These are phyloP conservation scores for Codiaeum variegatum DNA, from an alignment of 441 rosid genomes.

Conservation along the genomic window DNA sequence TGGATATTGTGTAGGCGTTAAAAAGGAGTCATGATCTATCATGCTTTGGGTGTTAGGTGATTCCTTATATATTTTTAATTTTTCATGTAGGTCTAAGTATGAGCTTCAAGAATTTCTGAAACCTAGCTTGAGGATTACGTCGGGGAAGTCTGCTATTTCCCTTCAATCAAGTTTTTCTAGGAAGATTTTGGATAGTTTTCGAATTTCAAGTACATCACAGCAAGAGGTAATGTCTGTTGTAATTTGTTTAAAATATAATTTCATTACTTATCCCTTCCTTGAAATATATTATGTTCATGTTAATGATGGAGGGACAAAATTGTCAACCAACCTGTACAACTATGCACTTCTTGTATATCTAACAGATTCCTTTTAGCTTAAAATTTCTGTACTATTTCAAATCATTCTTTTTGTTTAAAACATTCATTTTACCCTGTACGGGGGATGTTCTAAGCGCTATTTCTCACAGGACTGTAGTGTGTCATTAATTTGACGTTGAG, in stretches of 20 bases:
- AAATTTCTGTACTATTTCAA: background rate
- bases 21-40: background rate
- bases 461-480: background rate
- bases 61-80: slow-evolving; percentile 18
- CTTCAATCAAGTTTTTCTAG: slow-evolving; percentile 53
- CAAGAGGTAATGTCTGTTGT: slow-evolving; percentile 36
- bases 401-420: too few species aligned
- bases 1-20: slow-evolving; percentile 9
- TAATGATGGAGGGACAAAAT: background rate
- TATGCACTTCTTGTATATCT: background rate
- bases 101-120: slow-evolving; percentile 91
- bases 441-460: slow-evolving; percentile 7
- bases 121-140: slow-evolving; percentile 80
- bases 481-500: background rate
- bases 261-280: background rate
- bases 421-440: background rate
- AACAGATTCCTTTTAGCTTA: background rate
- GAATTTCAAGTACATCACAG: slow-evolving; percentile 41
- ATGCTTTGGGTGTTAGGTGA: slow-evolving; percentile 10
- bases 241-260: background rate
- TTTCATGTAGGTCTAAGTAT: slow-evolving; percentile 73
- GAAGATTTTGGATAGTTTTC: slow-evolving; percentile 64
- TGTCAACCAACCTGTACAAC: background rate
- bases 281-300: slow-evolving; percentile 2
- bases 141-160: slow-evolving; percentile 45